phyloP scores from a whole-genome alignment of 202 grass and related monocot species.

The Panicum hallii region DNA sequence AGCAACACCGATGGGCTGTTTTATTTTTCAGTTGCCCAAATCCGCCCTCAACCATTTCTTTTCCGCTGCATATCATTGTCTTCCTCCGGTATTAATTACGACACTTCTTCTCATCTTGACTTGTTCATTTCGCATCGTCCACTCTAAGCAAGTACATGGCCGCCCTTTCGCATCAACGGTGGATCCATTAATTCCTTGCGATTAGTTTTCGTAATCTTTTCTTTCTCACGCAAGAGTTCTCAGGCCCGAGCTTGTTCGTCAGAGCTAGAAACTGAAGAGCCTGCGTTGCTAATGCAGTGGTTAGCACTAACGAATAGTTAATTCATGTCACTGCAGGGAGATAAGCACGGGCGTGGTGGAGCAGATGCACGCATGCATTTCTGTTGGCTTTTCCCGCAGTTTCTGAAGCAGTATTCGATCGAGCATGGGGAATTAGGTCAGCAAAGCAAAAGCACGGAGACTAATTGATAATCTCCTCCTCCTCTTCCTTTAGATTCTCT shows the following conservation, averaged over 20 bases:
- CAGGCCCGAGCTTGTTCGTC: conserved; percentile 15
- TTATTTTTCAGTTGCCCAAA: conserved; percentile 44
- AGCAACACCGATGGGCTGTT: conserved; percentile 38
- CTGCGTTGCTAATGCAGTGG: conserved; percentile 44
- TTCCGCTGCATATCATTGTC: conserved; percentile 50
- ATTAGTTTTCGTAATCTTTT: conserved; percentile 8
- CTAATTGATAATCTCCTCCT: not conserved
- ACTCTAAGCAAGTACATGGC: conserved; percentile 45
- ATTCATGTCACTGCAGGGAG: conserved; percentile 36
- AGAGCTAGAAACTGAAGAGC: conserved; percentile 5
- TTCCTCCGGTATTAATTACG: conserved; percentile 34
- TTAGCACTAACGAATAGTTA: conserved; percentile 51
- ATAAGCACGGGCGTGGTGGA: conserved; percentile 52
- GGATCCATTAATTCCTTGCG: conserved; percentile 21
- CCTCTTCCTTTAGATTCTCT: conserved; percentile 15
- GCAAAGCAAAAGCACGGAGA: conserved; percentile 30
- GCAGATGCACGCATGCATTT: conserved; percentile 55
- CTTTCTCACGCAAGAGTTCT: conserved; percentile 11
- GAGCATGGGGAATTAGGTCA: conserved; percentile 44
- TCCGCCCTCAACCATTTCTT: conserved; percentile 37
- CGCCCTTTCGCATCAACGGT: not conserved
- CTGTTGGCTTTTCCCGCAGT: conserved; percentile 37
- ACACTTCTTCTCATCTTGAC: conserved; percentile 37
- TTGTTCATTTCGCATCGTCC: conserved; percentile 43
- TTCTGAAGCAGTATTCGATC: conserved; percentile 38